phyloP scores from a whole-genome alignment of 129 eudicot genomes.

The Smallanthus sonchifolius region DNA sequence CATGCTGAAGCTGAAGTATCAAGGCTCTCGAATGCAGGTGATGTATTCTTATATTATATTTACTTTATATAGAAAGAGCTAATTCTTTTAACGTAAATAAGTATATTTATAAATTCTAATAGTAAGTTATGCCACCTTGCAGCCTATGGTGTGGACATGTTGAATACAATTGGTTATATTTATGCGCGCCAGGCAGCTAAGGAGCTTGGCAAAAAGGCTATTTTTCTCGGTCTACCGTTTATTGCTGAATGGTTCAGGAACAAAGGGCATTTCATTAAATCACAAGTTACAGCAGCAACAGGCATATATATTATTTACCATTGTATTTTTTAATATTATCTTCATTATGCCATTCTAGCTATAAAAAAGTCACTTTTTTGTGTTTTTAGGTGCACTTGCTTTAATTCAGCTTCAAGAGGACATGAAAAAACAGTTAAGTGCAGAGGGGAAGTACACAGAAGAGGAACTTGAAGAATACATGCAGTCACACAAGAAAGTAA shows the following conservation, averaged over 20 bases:
- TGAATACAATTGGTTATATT: conserved; percentile 93
- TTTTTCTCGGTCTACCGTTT: conserved; percentile 83
- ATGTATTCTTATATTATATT: neutral
- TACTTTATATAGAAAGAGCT: neutral
- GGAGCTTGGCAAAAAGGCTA: conserved; percentile 95
- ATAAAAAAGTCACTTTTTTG: neutral
- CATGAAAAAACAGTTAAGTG: conserved; percentile 77
- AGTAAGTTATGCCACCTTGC: conserved; percentile 19
- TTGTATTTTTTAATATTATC: neutral
- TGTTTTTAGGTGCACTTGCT: conserved; percentile 79
- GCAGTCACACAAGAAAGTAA: conserved; percentile 87
- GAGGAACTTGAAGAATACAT: conserved; percentile 86
- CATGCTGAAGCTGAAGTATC: conserved; percentile 87
- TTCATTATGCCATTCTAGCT: neutral
- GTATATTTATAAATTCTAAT: neutral
- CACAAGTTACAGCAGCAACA: conserved; percentile 99
- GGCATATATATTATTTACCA: conserved; percentile 26
- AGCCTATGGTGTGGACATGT: conserved; percentile 98
- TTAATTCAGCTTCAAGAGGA: conserved; percentile 98
- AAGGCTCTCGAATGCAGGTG: conserved; percentile 89
- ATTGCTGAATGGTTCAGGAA: conserved; percentile 99
- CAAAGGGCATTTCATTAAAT: conserved; percentile 89
- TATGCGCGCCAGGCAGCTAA: conserved; percentile 90
- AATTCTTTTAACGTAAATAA: neutral
- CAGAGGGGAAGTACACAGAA: conserved; percentile 81